Percentiles rank a stretch among this genome's conserved stretches.
Conservation (phyloP, 2,329 filamentous ascomycete genomes). For the Sporothrix brunneoviolacea region DNA sequence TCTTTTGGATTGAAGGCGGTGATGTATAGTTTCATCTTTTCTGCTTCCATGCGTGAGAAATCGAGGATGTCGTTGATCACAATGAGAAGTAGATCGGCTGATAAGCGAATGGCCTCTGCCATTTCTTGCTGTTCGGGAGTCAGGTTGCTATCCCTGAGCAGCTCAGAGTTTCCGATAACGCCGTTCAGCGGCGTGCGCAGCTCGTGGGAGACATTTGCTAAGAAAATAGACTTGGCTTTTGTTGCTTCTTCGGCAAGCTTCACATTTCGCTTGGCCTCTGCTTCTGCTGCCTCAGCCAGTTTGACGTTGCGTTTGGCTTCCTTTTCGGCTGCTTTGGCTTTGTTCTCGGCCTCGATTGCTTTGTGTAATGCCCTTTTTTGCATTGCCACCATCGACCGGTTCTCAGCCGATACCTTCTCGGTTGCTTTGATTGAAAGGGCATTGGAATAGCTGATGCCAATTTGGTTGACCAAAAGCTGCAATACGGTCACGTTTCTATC, state of each 20-base stretch:
- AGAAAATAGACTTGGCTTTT: constrained; percentile 75
- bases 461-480: constrained; percentile 70
- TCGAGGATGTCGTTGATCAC: constrained; percentile 97
- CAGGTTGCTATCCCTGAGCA: constrained; percentile 68
- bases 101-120: constrained; percentile 79
- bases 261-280: constrained; percentile 70
- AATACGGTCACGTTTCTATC: constrained; percentile 63
- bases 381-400: constrained; percentile 68
- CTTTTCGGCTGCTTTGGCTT: constrained; percentile 69
- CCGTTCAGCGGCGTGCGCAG: constrained; percentile 77
- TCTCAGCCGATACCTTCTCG: constrained; percentile 71
- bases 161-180: constrained; percentile 81
- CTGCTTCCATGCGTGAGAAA: constrained; percentile 88
- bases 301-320: constrained; percentile 73
- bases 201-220: constrained; percentile 75
- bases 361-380: constrained; percentile 68
- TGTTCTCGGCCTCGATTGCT: constrained; percentile 65
- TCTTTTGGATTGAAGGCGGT: constrained; percentile 62
- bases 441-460: constrained; percentile 65
- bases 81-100: constrained; percentile 77
- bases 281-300: constrained; percentile 73
- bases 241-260: constrained; percentile 77
- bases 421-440: constrained; percentile 62
- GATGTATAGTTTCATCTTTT: constrained; percentile 75
- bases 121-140: constrained; percentile 75